Evolutionary conservation across 805 yeast genomes (phyloP).

Genomic region (Candida sithepensis): DNA sequence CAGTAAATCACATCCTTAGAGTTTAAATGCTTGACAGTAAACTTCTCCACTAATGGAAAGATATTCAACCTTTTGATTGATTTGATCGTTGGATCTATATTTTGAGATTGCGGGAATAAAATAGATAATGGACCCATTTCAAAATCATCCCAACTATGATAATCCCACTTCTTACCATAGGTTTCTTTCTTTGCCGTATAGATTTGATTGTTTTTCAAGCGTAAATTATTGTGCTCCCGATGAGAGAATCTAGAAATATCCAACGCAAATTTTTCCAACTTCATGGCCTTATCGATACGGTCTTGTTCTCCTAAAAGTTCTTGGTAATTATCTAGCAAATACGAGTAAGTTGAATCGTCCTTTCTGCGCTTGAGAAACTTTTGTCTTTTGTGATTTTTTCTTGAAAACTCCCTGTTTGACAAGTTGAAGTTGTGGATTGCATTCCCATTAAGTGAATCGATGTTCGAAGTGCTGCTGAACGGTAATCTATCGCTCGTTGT

Average conservation of each 20-base stretch:
- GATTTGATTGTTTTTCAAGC: slow-evolving; percentile 25
- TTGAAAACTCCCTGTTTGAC: neutral
- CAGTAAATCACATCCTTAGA: slow-evolving; percentile 86
- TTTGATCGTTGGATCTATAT: slow-evolving; percentile 28
- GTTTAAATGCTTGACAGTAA: slow-evolving; percentile 62
- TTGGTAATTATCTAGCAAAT: slow-evolving; percentile 19
- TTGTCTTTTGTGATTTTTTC: slow-evolving; percentile 6
- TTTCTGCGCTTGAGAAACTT: slow-evolving; percentile 7
- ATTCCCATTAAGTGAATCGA: neutral
- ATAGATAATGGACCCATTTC: slow-evolving; percentile 26
- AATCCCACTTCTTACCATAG: slow-evolving; percentile 41
- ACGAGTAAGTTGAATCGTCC: slow-evolving; percentile 15
- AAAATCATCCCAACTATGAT: slow-evolving; percentile 36
- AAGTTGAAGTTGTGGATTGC: neutral
- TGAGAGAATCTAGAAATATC: slow-evolving; percentile 27
- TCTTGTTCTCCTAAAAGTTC: slow-evolving; percentile 19
- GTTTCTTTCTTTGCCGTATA: slow-evolving; percentile 19
- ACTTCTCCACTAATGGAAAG: slow-evolving; percentile 89
- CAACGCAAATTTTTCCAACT: slow-evolving; percentile 27
- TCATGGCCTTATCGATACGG: slow-evolving; percentile 24
- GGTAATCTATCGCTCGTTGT: slow-evolving; percentile 1
- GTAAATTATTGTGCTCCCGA: slow-evolving; percentile 24
- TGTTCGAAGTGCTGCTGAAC: neutral
- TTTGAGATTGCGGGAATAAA: slow-evolving; percentile 18
- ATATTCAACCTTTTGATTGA: slow-evolving; percentile 57